These are phyloP conservation scores for Lippia alba DNA, from an alignment of 305 asterid genomes.

Conservation along the genomic window DNA sequence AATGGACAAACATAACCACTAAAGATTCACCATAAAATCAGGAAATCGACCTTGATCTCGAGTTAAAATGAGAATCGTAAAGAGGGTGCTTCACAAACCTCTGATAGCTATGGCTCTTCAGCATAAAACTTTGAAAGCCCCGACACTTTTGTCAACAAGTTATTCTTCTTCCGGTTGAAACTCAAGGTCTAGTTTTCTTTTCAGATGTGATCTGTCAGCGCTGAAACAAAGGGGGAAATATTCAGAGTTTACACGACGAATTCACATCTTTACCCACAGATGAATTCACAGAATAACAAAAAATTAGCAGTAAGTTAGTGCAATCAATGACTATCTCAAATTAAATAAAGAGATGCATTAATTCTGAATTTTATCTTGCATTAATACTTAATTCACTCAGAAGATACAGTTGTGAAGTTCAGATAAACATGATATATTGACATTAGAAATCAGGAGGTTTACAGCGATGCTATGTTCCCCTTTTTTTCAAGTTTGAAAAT, in stretches of 20 bases:
- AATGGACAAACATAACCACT: neutral
- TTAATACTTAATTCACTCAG: too few relatives aligned
- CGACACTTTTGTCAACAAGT: neutral
- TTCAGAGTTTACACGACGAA: neutral
- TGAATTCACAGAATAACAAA: too few relatives aligned
- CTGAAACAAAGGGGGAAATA: conserved; percentile 40
- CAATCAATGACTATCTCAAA: too few relatives aligned
- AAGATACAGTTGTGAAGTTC: too few relatives aligned
- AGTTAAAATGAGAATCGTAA: neutral
- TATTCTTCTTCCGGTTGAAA: conserved; percentile 66
- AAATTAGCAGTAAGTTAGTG: too few relatives aligned
- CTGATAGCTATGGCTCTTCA: neutral
- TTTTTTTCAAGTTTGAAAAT: neutral
- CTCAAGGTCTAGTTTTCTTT: conserved; percentile 73
- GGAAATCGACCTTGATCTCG: neutral
- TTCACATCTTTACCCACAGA: too few relatives aligned
- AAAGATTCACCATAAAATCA: neutral
- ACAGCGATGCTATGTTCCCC: too few relatives aligned
- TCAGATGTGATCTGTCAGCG: conserved; percentile 70
- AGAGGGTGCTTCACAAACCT: conserved; percentile 27
- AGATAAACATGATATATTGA: too few relatives aligned
- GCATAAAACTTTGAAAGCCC: conserved; percentile 1
- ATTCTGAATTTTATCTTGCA: too few relatives aligned
- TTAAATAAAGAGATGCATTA: too few relatives aligned
- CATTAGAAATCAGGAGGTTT: too few relatives aligned